Conservation (phyloP, 1,284 basidiomycete species). For the Ustilago tritici region DNA sequence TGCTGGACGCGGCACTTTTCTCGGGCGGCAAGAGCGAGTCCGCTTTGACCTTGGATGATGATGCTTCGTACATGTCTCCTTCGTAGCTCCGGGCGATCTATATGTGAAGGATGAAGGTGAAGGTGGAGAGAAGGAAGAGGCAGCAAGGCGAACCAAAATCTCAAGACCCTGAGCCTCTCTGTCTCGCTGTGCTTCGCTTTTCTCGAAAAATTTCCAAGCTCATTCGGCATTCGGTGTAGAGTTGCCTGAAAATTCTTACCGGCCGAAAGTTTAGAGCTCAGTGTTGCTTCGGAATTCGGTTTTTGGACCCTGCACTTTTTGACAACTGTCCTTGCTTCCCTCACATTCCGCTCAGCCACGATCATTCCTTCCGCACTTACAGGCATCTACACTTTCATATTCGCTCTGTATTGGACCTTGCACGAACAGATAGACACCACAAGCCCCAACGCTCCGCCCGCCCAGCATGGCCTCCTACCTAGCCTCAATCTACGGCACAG, state of each 20-base stretch:
- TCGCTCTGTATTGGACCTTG: background rate
- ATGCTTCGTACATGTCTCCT: slow-evolving; percentile 31
- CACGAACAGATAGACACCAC: background rate
- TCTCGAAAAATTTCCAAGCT: slow-evolving; percentile 24
- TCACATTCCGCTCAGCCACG: slow-evolving; percentile 21
- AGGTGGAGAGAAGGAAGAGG: background rate
- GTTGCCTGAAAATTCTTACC: slow-evolving; percentile 24
- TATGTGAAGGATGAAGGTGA: background rate
- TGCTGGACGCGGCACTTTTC: background rate
- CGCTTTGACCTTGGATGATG: slow-evolving; percentile 45
- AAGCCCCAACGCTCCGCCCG: too few species aligned
- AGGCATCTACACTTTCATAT: background rate
- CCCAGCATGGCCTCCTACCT: slow-evolving; percentile 51
- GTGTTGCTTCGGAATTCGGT: slow-evolving; percentile 16
- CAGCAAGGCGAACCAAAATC: background rate
- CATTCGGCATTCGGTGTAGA: slow-evolving; percentile 19
- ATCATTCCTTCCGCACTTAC: slow-evolving; percentile 7
- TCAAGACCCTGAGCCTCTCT: background rate
- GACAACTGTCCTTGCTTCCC: slow-evolving; percentile 18
- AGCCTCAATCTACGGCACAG: slow-evolving; percentile 71
- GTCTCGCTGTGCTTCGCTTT: background rate
- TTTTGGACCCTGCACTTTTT: slow-evolving; percentile 37
- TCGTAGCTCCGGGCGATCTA: background rate
- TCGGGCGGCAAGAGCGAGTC: slow-evolving; percentile 39
- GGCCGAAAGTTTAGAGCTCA: slow-evolving; percentile 16